These are phyloP conservation scores for Amauroascus verrucosus DNA, from an alignment of 2,329 filamentous ascomycete genomes.

Conservation along the genomic window DNA sequence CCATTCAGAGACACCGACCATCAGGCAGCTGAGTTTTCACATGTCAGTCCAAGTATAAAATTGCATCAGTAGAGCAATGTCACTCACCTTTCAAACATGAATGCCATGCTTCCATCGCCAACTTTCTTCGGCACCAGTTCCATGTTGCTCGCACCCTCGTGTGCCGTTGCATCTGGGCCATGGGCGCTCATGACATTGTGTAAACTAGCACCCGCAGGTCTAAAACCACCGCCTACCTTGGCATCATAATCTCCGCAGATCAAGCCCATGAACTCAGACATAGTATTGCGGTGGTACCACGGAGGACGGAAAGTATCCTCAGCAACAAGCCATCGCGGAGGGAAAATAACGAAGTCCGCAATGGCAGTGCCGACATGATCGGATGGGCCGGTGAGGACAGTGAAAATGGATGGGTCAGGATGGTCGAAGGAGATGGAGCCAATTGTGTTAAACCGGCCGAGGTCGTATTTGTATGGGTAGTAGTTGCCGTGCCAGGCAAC, in stretches of 20 bases:
- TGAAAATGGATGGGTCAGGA: constrained; percentile 69
- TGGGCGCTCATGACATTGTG: constrained; percentile 66
- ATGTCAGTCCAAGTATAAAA: not conserved
- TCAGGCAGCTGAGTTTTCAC: constrained; percentile 41
- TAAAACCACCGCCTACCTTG: constrained; percentile 47
- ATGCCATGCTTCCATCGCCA: constrained; percentile 51
- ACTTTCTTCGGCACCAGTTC: constrained; percentile 48
- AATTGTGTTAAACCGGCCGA: constrained; percentile 65
- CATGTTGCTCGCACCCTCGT: constrained; percentile 45
- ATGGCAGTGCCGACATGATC: constrained; percentile 51
- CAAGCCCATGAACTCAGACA: constrained; percentile 57
- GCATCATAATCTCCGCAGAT: constrained; percentile 54
- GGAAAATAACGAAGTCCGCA: constrained; percentile 56
- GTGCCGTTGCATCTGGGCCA: constrained; percentile 48
- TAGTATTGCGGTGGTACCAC: constrained; percentile 56
- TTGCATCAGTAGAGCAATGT: not conserved
- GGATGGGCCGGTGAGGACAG: constrained; percentile 51
- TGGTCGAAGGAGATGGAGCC: constrained; percentile 66
- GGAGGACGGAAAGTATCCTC: constrained; percentile 52
- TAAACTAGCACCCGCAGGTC: constrained; percentile 51
- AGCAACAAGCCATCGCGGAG: constrained; percentile 53
- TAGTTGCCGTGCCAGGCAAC: constrained; percentile 75
- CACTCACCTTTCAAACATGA: constrained; percentile 51
- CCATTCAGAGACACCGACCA: constrained; percentile 65
- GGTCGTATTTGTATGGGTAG: constrained; percentile 72